Conservation (phyloP, 208 protist species). For the Naegleria gruberi region DNA sequence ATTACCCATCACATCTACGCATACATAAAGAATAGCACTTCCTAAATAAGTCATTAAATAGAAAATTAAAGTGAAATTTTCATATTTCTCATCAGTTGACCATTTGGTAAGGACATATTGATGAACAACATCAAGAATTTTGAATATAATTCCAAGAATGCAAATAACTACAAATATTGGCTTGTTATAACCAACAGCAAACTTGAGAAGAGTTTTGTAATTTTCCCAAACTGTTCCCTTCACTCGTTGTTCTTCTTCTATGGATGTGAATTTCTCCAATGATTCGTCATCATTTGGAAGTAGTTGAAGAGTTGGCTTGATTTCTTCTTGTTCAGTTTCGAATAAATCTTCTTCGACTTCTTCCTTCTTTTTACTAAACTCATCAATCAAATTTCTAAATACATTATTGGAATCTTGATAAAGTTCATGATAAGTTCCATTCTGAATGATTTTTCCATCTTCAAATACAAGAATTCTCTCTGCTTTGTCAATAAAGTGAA, state of each 20-base stretch:
- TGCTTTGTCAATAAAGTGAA: constrained; percentile 67
- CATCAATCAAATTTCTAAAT: neutral
- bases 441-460: constrained; percentile 46
- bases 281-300: too few relatives aligned
- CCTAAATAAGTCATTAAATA: neutral
- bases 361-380: neutral
- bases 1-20: neutral
- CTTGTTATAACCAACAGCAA: neutral
- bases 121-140: neutral
- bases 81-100: neutral
- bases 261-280: neutral
- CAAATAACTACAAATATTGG: neutral
- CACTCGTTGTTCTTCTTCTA: neutral
- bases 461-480: constrained; percentile 73
- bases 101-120: neutral
- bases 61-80: neutral
- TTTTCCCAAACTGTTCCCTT: neutral
- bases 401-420: neutral
- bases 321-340: too few relatives aligned
- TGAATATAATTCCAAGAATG: neutral
- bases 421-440: constrained; percentile 14
- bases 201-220: neutral
- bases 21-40: neutral
- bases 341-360: neutral
- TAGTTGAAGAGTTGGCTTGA: too few relatives aligned